Evolutionary conservation across 2,329 filamentous ascomycete species (phyloP), one percentile per base, ranked within the genome.

Genomic region (Aspergillus oerlinghausenensis): DNA sequence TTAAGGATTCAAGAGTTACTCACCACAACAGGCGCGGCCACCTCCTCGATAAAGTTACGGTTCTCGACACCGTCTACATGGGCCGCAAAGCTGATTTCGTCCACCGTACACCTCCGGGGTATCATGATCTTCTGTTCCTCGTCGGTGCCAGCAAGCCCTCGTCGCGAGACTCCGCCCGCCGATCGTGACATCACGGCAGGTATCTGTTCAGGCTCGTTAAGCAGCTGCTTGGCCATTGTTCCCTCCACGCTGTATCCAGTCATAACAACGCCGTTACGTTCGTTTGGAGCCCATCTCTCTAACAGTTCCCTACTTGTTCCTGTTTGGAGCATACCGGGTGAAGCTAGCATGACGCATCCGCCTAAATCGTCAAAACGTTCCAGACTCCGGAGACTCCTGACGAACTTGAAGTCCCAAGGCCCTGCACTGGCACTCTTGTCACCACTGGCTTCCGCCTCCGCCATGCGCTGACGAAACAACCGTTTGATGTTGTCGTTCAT

Each of bases 401-500:
- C 93, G 69, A 89, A 96, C 64, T 90, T 90, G 76, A 99, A 97
- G 67, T 99, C 94, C 92, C 94, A 99, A 0, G 94, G 94, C 0
- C 89, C 89, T 21, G 74, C 76, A 54, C 71, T 78, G 48, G 76
- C 69, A 38, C 90, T 92, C 67, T 89, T 92, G 63, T 92, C 89
- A 8, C 90, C 89, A 35, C 86, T 87, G 0, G 88, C 88, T 71
- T 96, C 90, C 9, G 91, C 90, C 71, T 96, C 91, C 3, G 90
- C 91, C 85, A 96, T 95, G 50, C 91, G 86, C 73, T 95, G 92
- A 53, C 89, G 84, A 75, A 97, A 97, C n/a, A 96, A 83, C 10
- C 90, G 85, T 73, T 96, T 97, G 79, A 99, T 97, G 67, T 97
- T 97, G 69, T 97, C 93, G 72, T 99, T 99, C 94, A 99, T 99